Evolutionary conservation across 176 grass and related monocot species (phyloP).

Genomic region (Musa beccarii): DNA sequence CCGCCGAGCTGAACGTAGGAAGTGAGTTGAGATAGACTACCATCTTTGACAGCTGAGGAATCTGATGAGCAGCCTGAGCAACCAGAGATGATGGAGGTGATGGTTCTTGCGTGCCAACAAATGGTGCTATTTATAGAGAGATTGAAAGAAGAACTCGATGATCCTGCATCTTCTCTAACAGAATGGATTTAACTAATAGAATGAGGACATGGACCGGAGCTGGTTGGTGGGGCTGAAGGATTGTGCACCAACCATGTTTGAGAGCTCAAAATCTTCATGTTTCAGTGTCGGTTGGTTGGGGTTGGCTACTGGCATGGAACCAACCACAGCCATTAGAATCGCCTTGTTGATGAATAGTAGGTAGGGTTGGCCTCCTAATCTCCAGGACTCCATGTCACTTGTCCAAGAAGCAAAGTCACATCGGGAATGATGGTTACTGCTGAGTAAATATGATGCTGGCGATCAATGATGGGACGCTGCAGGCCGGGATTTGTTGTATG

Average conservation of each 20-base stretch:
- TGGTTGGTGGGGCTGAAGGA: constrained; percentile 1
- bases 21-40: neutral
- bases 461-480: too few species aligned
- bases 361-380: constrained; percentile 5
- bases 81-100: neutral
- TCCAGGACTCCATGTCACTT: too few species aligned
- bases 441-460: too few species aligned
- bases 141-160: too few species aligned
- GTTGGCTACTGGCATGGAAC: constrained; percentile 11
- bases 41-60: constrained; percentile 8
- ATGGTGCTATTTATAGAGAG: constrained; percentile 3
- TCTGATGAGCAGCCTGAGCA: neutral
- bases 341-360: neutral
- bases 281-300: neutral
- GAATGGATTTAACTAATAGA: neutral
- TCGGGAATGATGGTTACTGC: too few species aligned
- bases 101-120: neutral
- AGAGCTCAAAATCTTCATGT: neutral
- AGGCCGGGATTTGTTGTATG: too few species aligned
- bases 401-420: too few species aligned
- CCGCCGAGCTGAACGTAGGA: too few species aligned
- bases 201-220: neutral
- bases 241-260: too few species aligned
- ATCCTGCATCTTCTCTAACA: neutral
- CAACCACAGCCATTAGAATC: neutral